Evolutionary conservation across 2,329 filamentous ascomycete genomes (phyloP).

Genomic region (Aspergillus cejpii): DNA sequence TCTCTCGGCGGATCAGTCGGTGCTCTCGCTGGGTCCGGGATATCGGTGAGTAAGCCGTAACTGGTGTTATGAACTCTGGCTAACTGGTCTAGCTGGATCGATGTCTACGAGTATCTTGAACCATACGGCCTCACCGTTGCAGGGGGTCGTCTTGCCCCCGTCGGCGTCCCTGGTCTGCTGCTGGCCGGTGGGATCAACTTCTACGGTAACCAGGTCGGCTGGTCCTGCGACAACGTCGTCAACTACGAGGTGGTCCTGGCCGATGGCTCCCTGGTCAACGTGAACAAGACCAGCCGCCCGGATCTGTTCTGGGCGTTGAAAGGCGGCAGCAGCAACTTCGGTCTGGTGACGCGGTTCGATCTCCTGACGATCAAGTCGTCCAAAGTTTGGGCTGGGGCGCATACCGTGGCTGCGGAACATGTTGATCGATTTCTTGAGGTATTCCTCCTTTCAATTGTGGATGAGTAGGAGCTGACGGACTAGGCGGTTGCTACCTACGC

Average conservation of each 20-base stretch:
- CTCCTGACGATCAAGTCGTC: slow-evolving; percentile 26
- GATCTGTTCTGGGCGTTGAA: slow-evolving; percentile 40
- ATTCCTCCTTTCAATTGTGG: not conserved
- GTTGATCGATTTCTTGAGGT: slow-evolving; percentile 23
- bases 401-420: slow-evolving; percentile 21
- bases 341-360: slow-evolving; percentile 40
- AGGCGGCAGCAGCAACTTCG: slow-evolving; percentile 42
- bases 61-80: not conserved
- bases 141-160: slow-evolving; percentile 26
- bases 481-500: slow-evolving; percentile 25
- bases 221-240: slow-evolving; percentile 24
- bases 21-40: not conserved
- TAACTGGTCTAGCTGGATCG: slow-evolving; percentile 21
- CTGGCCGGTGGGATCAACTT: slow-evolving; percentile 27
- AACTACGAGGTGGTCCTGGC: slow-evolving; percentile 36
- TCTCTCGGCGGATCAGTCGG: slow-evolving; percentile 24
- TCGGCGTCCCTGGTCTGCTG: slow-evolving; percentile 26
- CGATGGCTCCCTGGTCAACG: slow-evolving; percentile 34
- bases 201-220: slow-evolving; percentile 27
- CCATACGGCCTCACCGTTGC: slow-evolving; percentile 18
- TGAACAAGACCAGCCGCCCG: slow-evolving; percentile 23
- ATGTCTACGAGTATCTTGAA: slow-evolving; percentile 30
- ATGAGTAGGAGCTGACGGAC: slow-evolving; percentile 3
- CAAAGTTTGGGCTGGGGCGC: slow-evolving; percentile 32
- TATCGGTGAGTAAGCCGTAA: not conserved